These are phyloP conservation scores for Phaeodactylum tricornutum DNA, from an alignment of 108 stramenopile genomes.

Conservation along the genomic window DNA sequence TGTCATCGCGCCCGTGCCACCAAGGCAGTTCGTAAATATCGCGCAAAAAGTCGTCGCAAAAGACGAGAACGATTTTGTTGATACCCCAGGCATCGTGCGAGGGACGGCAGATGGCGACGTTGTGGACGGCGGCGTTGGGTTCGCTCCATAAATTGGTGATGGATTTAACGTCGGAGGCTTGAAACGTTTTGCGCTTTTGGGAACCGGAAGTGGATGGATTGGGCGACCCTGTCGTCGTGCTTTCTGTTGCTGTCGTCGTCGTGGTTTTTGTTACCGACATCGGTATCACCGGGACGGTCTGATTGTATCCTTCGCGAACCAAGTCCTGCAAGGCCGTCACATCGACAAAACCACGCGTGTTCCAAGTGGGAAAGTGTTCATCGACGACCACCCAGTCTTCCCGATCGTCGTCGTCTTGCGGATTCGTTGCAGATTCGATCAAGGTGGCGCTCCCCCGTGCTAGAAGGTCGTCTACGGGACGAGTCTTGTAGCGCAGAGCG, in stretches of 20 bases:
- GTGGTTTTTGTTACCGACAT: too few relatives aligned
- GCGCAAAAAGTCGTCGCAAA: conserved; percentile 94
- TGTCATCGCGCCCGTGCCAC: conserved; percentile 49
- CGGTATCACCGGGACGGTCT: conserved; percentile 11
- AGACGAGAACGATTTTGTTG: conserved; percentile 88
- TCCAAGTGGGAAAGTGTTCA: too few relatives aligned
- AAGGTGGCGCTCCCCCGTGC: background rate
- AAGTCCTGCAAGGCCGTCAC: conserved; percentile 46
- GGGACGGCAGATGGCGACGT: conserved; percentile 79
- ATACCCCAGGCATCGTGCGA: conserved; percentile 97
- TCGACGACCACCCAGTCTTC: too few relatives aligned
- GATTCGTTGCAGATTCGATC: conserved; percentile 18
- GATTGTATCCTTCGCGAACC: conserved; percentile 54
- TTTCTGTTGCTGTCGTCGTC: conserved; percentile 1
- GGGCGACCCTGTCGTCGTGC: background rate
- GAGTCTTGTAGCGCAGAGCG: background rate
- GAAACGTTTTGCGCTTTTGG: background rate
- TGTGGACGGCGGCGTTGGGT: conserved; percentile 55
- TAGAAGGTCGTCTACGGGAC: background rate
- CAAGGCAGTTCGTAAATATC: conserved; percentile 85
- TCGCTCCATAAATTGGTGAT: conserved; percentile 68
- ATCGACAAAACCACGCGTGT: conserved; percentile 57
- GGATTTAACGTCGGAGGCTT: conserved; percentile 3
- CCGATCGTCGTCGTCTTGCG: too few relatives aligned
- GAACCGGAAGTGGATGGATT: conserved; percentile 7